A percentile compares a stretch with the other conserved stretches of the same genome.
phyloP scores from a whole-genome alignment of 179 eudicot genomes.

The Beta macrorhiza region DNA sequence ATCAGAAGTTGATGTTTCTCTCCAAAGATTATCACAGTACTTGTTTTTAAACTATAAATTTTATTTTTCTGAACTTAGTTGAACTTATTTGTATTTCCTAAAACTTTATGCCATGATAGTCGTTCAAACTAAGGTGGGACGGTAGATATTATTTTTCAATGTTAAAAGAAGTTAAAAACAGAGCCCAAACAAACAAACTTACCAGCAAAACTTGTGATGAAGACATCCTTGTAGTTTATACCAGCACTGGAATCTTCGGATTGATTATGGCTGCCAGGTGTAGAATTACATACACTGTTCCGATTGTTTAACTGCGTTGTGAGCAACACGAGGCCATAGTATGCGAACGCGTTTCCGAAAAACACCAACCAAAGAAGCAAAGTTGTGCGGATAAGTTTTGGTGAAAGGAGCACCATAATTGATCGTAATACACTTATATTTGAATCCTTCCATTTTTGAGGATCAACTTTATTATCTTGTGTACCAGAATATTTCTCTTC shows the following conservation, averaged over 20 bases:
- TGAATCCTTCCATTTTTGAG: conserved; percentile 27
- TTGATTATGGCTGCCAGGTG: not conserved
- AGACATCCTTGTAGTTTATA: conserved; percentile 56
- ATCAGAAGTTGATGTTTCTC: too few relatives aligned
- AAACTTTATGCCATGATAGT: too few relatives aligned
- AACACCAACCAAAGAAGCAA: conserved; percentile 64
- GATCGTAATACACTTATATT: conserved; percentile 33
- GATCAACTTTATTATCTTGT: not conserved
- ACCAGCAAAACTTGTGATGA: conserved; percentile 87
- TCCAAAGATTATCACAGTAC: too few relatives aligned
- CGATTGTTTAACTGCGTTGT: conserved; percentile 68
- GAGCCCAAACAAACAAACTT: not conserved
- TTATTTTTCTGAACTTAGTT: too few relatives aligned
- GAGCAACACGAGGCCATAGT: conserved; percentile 74
- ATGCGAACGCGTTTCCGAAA: conserved; percentile 70
- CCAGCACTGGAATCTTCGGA: conserved; percentile 24
- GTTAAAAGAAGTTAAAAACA: not conserved
- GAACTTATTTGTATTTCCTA: too few relatives aligned
- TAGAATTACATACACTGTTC: conserved; percentile 27
- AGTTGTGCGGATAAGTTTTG: conserved; percentile 50
- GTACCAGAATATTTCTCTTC: not conserved
- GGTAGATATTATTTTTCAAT: too few relatives aligned
- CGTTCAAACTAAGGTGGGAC: too few relatives aligned
- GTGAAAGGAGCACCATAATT: conserved; percentile 51
- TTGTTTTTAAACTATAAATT: too few relatives aligned